Evolutionary conservation across 1,139 yeast species (phyloP).

Genomic region (Schizosaccharomyces versatilis): DNA sequence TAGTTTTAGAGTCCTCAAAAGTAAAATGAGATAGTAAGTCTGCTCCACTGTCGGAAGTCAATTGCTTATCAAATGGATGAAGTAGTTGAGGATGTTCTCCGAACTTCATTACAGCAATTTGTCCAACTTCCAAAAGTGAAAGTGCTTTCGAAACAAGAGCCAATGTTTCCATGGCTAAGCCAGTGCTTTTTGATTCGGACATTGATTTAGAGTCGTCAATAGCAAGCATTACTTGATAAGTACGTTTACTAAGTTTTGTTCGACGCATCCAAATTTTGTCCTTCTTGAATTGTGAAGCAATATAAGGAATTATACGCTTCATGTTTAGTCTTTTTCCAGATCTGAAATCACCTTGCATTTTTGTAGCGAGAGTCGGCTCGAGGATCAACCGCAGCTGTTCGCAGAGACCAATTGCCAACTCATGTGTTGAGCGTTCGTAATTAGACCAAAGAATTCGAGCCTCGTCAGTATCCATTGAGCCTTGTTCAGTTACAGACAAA

Average conservation of each 20-base stretch:
- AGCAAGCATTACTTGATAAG: slow-evolving; percentile 92
- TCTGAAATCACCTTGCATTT: slow-evolving; percentile 82
- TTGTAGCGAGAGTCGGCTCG: slow-evolving; percentile 90
- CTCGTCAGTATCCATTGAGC: slow-evolving; percentile 25
- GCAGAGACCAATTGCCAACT: slow-evolving; percentile 64
- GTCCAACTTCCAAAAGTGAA: slow-evolving; percentile 87
- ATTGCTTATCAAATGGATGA: slow-evolving; percentile 74
- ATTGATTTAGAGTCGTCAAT: slow-evolving; percentile 94
- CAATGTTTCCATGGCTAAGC: slow-evolving; percentile 81
- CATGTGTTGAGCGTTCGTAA: slow-evolving; percentile 68
- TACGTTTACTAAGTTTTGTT: slow-evolving; percentile 91
- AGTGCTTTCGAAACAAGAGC: slow-evolving; percentile 86
- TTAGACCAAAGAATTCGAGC: slow-evolving; percentile 63
- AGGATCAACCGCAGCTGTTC: slow-evolving; percentile 82
- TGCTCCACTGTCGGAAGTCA: slow-evolving; percentile 65
- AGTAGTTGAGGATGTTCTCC: slow-evolving; percentile 71
- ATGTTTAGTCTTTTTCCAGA: slow-evolving; percentile 92
- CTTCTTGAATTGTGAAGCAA: slow-evolving; percentile 90
- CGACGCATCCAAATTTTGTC: slow-evolving; percentile 97
- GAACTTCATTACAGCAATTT: slow-evolving; percentile 70
- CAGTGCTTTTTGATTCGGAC: slow-evolving; percentile 72
- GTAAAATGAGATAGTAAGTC: slow-evolving; percentile 71
- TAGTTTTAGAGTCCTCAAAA: slow-evolving; percentile 73
- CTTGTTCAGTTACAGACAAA: slow-evolving; percentile 1
- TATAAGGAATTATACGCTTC: slow-evolving; percentile 93